Evolutionary conservation across 2,329 filamentous ascomycete genomes (phyloP).

Genomic region (Rhynchosporium agropyri): DNA sequence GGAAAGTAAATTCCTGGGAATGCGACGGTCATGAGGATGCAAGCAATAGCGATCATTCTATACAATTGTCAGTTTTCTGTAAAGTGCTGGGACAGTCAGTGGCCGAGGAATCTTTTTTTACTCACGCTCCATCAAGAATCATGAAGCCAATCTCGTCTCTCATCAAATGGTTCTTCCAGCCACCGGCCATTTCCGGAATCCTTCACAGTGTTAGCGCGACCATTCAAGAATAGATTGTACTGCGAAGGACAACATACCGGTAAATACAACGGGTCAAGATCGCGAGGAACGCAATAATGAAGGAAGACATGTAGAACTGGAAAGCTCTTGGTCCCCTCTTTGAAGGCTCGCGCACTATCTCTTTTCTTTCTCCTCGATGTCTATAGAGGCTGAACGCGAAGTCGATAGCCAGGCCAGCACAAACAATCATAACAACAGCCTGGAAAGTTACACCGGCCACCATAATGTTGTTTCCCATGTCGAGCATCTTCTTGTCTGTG

Average conservation of each 20-base stretch:
- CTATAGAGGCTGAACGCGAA: not conserved
- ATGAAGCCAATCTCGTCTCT: constrained; percentile 62
- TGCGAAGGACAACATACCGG: not conserved
- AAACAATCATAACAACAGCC: constrained; percentile 10
- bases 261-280: constrained; percentile 17
- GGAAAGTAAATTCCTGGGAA: constrained; percentile 12
- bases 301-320: constrained; percentile 3
- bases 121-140: constrained; percentile 54
- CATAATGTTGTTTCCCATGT: constrained; percentile 13
- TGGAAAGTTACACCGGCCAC: constrained; percentile 15
- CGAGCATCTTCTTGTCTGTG: not conserved
- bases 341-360: not conserved
- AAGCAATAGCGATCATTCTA: constrained; percentile 8
- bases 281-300: constrained; percentile 7
- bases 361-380: constrained; percentile 1
- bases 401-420: not conserved
- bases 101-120: not conserved
- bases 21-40: constrained; percentile 5
- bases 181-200: constrained; percentile 62
- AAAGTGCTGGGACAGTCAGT: not conserved
- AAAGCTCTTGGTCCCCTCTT: constrained; percentile 2
- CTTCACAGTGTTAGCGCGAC: not conserved
- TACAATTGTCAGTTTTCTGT: too few relatives aligned
- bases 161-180: constrained; percentile 68
- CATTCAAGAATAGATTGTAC: not conserved